Base-by-base conservation (phyloP, 257 asterid species). In the Capsicum rhomboideum region DNA sequence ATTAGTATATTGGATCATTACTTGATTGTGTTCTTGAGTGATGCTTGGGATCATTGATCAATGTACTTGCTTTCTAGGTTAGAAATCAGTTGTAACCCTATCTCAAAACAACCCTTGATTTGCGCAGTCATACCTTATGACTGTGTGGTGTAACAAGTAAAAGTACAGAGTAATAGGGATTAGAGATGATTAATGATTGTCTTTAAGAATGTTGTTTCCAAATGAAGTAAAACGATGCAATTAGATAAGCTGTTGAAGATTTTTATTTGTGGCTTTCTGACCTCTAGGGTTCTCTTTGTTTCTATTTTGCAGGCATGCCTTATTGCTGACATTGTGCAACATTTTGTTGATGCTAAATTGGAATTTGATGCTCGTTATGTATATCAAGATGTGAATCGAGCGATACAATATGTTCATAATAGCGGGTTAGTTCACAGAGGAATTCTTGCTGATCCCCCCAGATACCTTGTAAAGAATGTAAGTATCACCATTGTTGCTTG, bases 281-380 rank as follows among this genome's bases (percentile, higher is more conserved):
- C 28, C 28, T 77, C 10, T 77, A 50, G 82, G 46, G 46, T 77
- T 77, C 82, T 77, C 17, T 16, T 28, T 28, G 4, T 49, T 50
- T 46, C 78, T 87, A 23, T 69, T 85, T 63, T 85, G 91, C 92
- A 96, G 98, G 97, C 99, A 72, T 93, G 99, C 91, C 97, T 96
- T 82, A 93, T 96, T 83, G 98, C 98, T 86, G 99, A 96, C 87
- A 90, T 96, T 49, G 94, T 96, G 86, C 99, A 96, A 88, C 98
- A 96, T 84, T 96, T 96, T 86, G 97, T 94, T 89, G 97, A 96
- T 67, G 99, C 98, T 67, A 95, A 94, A 90, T 87, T 94, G 91
- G 99, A 96, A 78, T 96, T 96, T 89, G 98, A 96, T 78, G 82
- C 99, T 87, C 88, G 94, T 84, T 96, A 94, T 91, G 89, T 96